phyloP scores from a whole-genome alignment of 176 grass and related monocot species.

The Aechmea fasciata region DNA sequence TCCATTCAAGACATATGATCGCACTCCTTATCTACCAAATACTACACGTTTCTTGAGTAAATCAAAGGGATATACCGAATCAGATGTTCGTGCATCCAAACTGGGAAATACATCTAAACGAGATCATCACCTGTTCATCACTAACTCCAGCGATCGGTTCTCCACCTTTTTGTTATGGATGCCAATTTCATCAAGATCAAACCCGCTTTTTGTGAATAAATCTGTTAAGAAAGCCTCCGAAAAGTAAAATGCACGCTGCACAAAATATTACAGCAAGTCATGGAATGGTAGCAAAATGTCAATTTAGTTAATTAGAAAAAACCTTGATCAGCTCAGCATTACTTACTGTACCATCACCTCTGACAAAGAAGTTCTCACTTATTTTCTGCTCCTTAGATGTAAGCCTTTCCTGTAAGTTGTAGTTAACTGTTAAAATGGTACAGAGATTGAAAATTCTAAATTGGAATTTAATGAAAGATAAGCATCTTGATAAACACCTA shows the following conservation, averaged over 20 bases:
- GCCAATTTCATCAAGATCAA: slow-evolving; percentile 54
- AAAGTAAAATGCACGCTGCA: slow-evolving; percentile 90
- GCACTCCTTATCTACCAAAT: too few relatives aligned
- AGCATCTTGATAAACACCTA: too few relatives aligned
- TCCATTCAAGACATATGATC: too few relatives aligned
- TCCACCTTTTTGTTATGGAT: slow-evolving; percentile 86
- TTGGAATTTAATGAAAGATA: too few relatives aligned
- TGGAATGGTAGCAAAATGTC: background rate
- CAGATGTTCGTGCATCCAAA: too few relatives aligned
- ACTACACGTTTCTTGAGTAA: too few relatives aligned
- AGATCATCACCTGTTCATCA: slow-evolving; percentile 79
- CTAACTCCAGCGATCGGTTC: slow-evolving; percentile 73
- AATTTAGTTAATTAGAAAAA: background rate
- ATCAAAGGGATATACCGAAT: too few relatives aligned
- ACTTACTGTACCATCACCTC: slow-evolving; percentile 96
- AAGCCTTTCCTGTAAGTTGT: slow-evolving; percentile 71
- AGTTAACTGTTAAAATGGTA: background rate
- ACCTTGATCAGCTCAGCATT: background rate
- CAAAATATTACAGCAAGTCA: slow-evolving; percentile 13
- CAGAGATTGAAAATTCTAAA: background rate
- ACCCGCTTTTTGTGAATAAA: slow-evolving; percentile 61
- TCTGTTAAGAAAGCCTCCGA: slow-evolving; percentile 54
- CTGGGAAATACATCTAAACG: slow-evolving; percentile 5
- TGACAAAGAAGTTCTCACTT: slow-evolving; percentile 93
- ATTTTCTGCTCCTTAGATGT: slow-evolving; percentile 83